Conservation (phyloP, 2,329 filamentous ascomycete species). For the Fusarium chlamydosporum region DNA sequence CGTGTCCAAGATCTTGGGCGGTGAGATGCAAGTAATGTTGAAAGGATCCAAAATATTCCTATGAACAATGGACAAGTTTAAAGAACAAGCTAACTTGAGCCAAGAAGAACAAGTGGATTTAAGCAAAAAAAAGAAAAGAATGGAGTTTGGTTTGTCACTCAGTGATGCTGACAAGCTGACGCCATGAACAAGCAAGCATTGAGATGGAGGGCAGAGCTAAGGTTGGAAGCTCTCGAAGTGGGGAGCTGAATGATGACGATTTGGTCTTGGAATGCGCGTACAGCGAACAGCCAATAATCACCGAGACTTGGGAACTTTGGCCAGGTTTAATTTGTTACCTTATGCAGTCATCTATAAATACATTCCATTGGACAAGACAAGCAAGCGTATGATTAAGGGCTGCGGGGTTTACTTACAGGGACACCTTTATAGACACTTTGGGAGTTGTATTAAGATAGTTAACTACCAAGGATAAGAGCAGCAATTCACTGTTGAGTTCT, state of each 20-base stretch:
- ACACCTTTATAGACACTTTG: not conserved
- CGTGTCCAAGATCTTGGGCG: conserved; percentile 8
- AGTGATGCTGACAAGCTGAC: conserved; percentile 42
- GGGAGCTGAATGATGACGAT: conserved; percentile 36
- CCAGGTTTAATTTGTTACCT: not conserved
- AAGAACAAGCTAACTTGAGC: conserved; percentile 9
- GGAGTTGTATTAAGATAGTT: conserved; percentile 1
- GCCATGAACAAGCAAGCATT: conserved; percentile 8
- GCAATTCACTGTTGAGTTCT: not conserved
- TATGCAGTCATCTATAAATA: conserved; percentile 21
- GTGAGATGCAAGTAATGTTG: not conserved
- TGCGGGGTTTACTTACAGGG: conserved; percentile 14
- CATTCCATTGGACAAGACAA: conserved; percentile 12
- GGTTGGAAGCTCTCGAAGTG: conserved; percentile 31
- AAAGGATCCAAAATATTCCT: conserved; percentile 1
- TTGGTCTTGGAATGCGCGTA: conserved; percentile 8
- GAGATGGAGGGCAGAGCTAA: conserved; percentile 11
- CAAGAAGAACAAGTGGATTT: conserved; percentile 25
- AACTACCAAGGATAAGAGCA: conserved; percentile 8
- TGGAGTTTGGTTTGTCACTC: conserved; percentile 18
- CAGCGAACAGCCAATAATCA: conserved; percentile 35
- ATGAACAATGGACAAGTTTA: conserved; percentile 1
- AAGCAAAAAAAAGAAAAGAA: conserved; percentile 27
- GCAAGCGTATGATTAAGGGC: conserved; percentile 10
- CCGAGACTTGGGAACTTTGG: conserved; percentile 7